Evolutionary conservation across 2,329 filamentous ascomycete species (phyloP).

Genomic region (Epichloe sylvatica): DNA sequence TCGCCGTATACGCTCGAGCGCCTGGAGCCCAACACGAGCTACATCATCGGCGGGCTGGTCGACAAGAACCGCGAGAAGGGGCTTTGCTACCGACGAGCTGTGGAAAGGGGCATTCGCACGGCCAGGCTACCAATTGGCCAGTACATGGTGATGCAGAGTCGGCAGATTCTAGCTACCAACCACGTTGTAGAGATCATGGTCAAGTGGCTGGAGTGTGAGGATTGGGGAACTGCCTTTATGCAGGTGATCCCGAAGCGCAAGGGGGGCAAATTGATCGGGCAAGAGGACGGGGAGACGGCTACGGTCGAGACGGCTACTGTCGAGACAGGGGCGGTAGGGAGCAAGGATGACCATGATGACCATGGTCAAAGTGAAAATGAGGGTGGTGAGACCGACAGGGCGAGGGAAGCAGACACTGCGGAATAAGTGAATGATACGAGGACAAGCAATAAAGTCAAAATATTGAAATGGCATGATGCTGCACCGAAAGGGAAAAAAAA

Average conservation of each 20-base stretch:
- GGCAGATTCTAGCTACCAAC: slow-evolving; percentile 80
- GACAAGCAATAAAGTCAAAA: not conserved
- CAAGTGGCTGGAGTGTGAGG: slow-evolving; percentile 74
- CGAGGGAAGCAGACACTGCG: not conserved
- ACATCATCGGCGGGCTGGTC: slow-evolving; percentile 86
- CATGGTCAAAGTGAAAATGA: slow-evolving; percentile 1
- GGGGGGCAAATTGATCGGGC: slow-evolving; percentile 51
- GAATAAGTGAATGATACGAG: not conserved
- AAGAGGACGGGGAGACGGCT: slow-evolving; percentile 11
- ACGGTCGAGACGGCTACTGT: slow-evolving; percentile 7
- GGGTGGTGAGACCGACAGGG: slow-evolving; percentile 1
- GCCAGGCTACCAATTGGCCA: slow-evolving; percentile 91
- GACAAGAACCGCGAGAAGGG: slow-evolving; percentile 96
- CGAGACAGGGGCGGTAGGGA: slow-evolving; percentile 14
- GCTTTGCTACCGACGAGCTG: slow-evolving; percentile 73
- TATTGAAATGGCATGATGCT: not conserved
- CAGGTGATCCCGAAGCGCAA: slow-evolving; percentile 84
- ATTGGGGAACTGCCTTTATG: slow-evolving; percentile 86
- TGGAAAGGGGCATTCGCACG: slow-evolving; percentile 64
- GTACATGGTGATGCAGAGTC: slow-evolving; percentile 79
- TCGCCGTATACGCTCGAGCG: slow-evolving; percentile 72
- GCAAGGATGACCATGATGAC: slow-evolving; percentile 15
- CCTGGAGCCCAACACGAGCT: slow-evolving; percentile 76
- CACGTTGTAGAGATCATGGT: slow-evolving; percentile 97
- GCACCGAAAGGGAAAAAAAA: not conserved